Evolutionary conservation across 2,329 filamentous ascomycete species (phyloP), one percentile per base, ranked within the genome.

Genomic region (Aspergillus uvarum): DNA sequence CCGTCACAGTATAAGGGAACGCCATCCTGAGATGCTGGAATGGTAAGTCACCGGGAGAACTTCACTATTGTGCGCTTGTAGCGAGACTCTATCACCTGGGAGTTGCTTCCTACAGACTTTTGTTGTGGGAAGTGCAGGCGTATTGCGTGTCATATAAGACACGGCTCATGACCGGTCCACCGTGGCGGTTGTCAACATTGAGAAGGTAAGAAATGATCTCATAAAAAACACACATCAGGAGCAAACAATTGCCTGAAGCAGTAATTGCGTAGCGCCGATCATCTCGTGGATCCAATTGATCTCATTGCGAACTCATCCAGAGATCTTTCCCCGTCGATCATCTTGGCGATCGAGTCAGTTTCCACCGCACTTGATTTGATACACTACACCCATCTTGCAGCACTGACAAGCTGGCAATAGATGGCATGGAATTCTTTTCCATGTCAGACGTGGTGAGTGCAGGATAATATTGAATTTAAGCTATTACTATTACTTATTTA

Each of bases 1-100:
- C 80, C n/a, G 79, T 72, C 58, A 84, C 70, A 16, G 68, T 69
- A 69, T 82, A 67, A 2, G 56, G 57, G n/a, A 48, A 35, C 51
- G 47, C 24, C 48, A 50, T 50, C 48, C 31, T n/a, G 48, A 50
- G 48, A 10, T 29, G n/a, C 22, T 24, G 21, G 24, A 50, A 5
- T 11, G 22, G 3, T 8, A 7, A 50, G 21, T 50, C 7, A 3
- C 21, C 1, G 38, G 32, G 32, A 12, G 32, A 16, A 35, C 3
- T 35, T 16, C 11, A 5, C 10, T 35, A 35, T 35, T 16, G 32
- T 35, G 32, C 11, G 14, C 12, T 12, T 5, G 12, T 35, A 12
- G 11, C 14, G 32, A 19, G 16, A 44, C 14, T 44, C 14, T 44
- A n/a, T 19, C 16, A 16, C 1, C 16, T 44, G 16, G 38, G 38